These are phyloP conservation scores for Torulaspora gathmanii DNA, from an alignment of 805 yeast genomes.

Conservation along the genomic window DNA sequence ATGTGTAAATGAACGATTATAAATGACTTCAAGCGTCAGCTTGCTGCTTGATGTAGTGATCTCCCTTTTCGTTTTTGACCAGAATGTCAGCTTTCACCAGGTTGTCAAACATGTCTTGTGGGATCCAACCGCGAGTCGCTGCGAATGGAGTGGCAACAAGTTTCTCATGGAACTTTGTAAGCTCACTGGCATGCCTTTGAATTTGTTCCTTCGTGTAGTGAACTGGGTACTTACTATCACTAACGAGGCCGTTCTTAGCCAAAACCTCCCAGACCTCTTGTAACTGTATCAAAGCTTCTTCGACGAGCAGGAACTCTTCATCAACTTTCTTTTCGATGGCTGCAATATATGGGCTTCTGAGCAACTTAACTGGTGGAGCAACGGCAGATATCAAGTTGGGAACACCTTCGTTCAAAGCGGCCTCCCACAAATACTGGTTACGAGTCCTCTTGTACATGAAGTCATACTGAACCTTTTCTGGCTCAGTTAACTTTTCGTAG, in stretches of 20 bases:
- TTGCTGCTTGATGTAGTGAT: slow-evolving; percentile 36
- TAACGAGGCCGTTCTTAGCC: slow-evolving; percentile 52
- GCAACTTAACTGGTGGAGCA: slow-evolving; percentile 73
- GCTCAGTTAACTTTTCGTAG: slow-evolving; percentile 59
- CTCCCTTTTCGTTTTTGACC: slow-evolving; percentile 55
- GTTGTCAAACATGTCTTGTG: slow-evolving; percentile 83
- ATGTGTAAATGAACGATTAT: not conserved
- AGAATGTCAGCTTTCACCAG: slow-evolving; percentile 65
- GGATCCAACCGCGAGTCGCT: slow-evolving; percentile 92
- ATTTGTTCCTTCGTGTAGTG: slow-evolving; percentile 54
- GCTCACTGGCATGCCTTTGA: slow-evolving; percentile 50
- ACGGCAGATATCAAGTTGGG: slow-evolving; percentile 73
- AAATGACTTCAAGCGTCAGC: slow-evolving; percentile 37
- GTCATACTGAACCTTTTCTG: slow-evolving; percentile 73
- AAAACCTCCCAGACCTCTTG: slow-evolving; percentile 66
- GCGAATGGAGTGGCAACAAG: slow-evolving; percentile 73
- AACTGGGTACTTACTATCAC: slow-evolving; percentile 53
- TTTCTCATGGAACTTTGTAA: slow-evolving; percentile 64
- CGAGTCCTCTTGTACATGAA: slow-evolving; percentile 87
- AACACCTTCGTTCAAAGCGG: slow-evolving; percentile 57
- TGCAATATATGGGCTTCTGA: slow-evolving; percentile 59
- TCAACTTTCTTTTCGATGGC: slow-evolving; percentile 55
- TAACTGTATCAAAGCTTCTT: slow-evolving; percentile 61
- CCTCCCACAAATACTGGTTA: slow-evolving; percentile 86
- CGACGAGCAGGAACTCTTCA: slow-evolving; percentile 57